A percentile compares a stretch with the other conserved stretches of the same genome.
phyloP scores from a whole-genome alignment of 306 rosid species.

The Carpinus viminea region DNA sequence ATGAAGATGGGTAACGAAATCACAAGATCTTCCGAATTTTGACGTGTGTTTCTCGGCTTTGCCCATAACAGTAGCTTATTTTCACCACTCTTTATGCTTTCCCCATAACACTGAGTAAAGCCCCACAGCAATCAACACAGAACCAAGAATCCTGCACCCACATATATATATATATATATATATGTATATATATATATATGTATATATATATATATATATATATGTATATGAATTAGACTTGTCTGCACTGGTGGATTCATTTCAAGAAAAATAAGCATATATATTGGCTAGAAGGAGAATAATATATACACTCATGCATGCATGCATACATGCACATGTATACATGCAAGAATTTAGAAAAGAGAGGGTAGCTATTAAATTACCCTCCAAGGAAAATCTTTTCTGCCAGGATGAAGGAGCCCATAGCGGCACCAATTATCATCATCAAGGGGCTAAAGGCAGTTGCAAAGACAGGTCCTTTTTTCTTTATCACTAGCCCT shows the following conservation, averaged over 20 bases:
- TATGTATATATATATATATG: too few relatives aligned
- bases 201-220: too few relatives aligned
- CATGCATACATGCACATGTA: too few relatives aligned
- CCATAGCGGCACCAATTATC: constrained; percentile 87
- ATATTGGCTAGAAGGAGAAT: not conserved
- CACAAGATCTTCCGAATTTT: too few relatives aligned
- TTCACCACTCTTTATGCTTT: constrained; percentile 84
- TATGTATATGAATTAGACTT: too few relatives aligned
- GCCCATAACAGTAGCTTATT: too few relatives aligned
- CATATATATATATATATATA: too few relatives aligned
- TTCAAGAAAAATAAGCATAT: not conserved
- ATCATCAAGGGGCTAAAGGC: constrained; percentile 95
- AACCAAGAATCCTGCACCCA: constrained; percentile 60
- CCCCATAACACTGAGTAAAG: constrained; percentile 91
- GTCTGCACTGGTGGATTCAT: not conserved
- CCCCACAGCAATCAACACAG: constrained; percentile 67
- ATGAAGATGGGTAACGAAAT: too few relatives aligned
- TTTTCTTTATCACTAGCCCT: constrained; percentile 79
- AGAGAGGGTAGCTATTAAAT: constrained; percentile 5
- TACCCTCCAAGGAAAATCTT: constrained; percentile 86
- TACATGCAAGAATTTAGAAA: not conserved
- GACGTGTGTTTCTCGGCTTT: too few relatives aligned
- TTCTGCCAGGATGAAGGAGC: constrained; percentile 70
- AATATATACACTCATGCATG: not conserved
- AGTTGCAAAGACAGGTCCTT: constrained; percentile 90